Conservation (phyloP, 495 filamentous ascomycete species). For the Aspergillus mulundensis region DNA sequence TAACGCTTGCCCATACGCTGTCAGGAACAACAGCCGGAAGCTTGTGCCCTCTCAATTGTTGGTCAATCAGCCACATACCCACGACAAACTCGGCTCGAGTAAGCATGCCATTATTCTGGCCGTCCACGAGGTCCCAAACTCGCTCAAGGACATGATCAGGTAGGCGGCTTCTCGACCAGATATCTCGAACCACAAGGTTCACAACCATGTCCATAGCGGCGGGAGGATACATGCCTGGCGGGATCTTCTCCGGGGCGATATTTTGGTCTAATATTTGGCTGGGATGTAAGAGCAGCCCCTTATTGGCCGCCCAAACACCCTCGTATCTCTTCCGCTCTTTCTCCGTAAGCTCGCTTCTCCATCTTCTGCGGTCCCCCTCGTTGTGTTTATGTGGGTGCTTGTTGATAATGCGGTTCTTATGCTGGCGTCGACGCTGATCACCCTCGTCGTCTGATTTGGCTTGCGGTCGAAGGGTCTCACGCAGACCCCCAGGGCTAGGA, state of each 20-base stretch:
- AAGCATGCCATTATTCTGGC: constrained; percentile 54
- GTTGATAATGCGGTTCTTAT: constrained; percentile 50
- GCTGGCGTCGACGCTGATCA: constrained; percentile 23
- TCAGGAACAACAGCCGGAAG: constrained; percentile 71
- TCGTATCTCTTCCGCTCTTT: constrained; percentile 88
- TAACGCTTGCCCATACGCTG: constrained; percentile 85
- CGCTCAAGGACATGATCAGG: constrained; percentile 64
- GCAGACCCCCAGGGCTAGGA: constrained; percentile 56
- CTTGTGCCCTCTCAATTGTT: constrained; percentile 82
- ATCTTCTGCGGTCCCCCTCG: constrained; percentile 81
- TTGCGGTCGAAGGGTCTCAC: constrained; percentile 69
- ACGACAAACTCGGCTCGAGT: constrained; percentile 85
- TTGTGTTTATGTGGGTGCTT: constrained; percentile 81
- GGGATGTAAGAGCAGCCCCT: constrained; percentile 54
- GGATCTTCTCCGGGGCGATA: neutral
- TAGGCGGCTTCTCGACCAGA: constrained; percentile 78
- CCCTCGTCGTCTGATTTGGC: constrained; percentile 57
- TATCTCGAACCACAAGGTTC: constrained; percentile 78
- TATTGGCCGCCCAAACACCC: constrained; percentile 93
- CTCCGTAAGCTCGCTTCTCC: constrained; percentile 72
- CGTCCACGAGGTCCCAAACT: constrained; percentile 83
- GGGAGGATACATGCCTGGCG: constrained; percentile 21
- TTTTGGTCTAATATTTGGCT: constrained; percentile 8
- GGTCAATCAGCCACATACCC: constrained; percentile 93
- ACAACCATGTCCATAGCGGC: constrained; percentile 54